phyloP scores from a whole-genome alignment of 305 asterid species.

The Euphrasia arctica region DNA sequence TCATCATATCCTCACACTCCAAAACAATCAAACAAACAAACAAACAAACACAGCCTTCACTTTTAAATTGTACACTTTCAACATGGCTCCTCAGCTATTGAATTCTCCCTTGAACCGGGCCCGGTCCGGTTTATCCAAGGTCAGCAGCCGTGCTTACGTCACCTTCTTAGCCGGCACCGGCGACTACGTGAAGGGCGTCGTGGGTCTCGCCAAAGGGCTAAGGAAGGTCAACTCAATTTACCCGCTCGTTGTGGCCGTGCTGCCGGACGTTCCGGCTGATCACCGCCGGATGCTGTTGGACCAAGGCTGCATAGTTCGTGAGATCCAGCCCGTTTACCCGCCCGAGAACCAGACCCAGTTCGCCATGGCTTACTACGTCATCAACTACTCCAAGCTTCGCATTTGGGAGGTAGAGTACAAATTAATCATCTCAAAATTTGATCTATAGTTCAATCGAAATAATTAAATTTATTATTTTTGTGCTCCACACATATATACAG shows the following conservation, averaged over 20 bases:
- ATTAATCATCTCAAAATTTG: no score
- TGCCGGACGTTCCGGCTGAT: constrained; percentile 50
- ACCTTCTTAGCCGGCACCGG: constrained; percentile 50
- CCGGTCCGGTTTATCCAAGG: constrained; percentile 20
- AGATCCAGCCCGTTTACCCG: constrained; percentile 45
- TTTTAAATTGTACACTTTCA: not conserved
- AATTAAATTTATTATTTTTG: not conserved
- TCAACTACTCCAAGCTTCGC: constrained; percentile 57
- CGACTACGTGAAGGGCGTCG: constrained; percentile 48
- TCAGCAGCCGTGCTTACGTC: constrained; percentile 41
- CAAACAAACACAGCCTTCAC: not conserved
- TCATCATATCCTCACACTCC: no score
- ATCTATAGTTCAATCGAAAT: not conserved
- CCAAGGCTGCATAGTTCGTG: constrained; percentile 52
- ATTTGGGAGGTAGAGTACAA: constrained; percentile 43
- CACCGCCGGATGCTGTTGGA: constrained; percentile 52
- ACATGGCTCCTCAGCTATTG: constrained; percentile 1
- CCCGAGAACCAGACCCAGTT: constrained; percentile 37
- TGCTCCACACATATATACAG: constrained; percentile 15
- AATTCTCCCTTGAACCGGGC: constrained; percentile 4
- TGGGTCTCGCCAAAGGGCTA: constrained; percentile 51
- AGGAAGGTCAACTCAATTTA: constrained; percentile 34
- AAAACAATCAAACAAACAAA: not conserved
- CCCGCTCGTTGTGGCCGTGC: constrained; percentile 51
- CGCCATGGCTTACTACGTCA: constrained; percentile 49